Percentiles rank a stretch among this genome's conserved stretches.
phyloP scores from a whole-genome alignment of 2,329 filamentous ascomycete species.

The Alternaria ethzedia region DNA sequence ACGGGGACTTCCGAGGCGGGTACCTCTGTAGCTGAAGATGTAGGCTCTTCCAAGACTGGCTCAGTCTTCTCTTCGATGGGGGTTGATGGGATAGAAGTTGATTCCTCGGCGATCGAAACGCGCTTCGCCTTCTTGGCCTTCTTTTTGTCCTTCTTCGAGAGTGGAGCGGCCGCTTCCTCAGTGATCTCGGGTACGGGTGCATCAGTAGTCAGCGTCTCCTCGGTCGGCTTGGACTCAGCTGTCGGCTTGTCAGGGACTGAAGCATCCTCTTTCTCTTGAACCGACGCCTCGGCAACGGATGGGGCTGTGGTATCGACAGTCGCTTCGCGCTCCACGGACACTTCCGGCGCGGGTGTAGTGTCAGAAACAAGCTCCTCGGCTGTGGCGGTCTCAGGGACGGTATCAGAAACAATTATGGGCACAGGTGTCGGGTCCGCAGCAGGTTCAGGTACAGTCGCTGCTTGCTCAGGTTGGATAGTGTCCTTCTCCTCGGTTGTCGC shows the following conservation, averaged over 20 bases:
- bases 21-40: not conserved
- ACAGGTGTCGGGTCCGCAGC: not conserved
- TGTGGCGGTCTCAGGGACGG: not conserved
- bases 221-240: not conserved
- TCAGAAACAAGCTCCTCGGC: not conserved
- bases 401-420: not conserved
- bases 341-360: not conserved
- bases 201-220: not conserved
- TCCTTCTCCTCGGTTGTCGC: not conserved
- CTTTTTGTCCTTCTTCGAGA: conserved; percentile 27
- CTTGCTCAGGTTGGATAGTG: not conserved
- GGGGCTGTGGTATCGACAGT: not conserved
- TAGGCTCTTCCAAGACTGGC: not conserved
- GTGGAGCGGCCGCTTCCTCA: conserved; percentile 4
- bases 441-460: not conserved
- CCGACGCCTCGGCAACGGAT: not conserved
- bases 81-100: conserved; percentile 1
- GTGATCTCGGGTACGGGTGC: not conserved
- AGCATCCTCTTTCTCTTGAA: not conserved
- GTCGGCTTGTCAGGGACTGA: not conserved
- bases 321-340: not conserved
- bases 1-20: not conserved
- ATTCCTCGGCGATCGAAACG: conserved; percentile 14
- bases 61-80: conserved; percentile 14
- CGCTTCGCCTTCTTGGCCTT: conserved; percentile 29